Base-by-base conservation (phyloP, 2,329 filamentous ascomycete genomes). In the Fusarium pseudonygamai region DNA sequence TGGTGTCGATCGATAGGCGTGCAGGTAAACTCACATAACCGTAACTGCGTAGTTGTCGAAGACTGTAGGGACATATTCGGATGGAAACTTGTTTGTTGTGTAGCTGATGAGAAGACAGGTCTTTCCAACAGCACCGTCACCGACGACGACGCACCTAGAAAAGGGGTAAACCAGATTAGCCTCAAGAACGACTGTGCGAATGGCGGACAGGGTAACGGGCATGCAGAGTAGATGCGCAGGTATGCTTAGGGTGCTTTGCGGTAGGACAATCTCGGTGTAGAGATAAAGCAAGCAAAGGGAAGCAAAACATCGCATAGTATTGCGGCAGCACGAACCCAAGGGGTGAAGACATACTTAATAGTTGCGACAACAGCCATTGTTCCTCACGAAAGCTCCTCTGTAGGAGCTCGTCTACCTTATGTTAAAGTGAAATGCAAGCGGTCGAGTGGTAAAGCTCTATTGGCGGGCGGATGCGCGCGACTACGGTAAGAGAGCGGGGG, bases 31-130 rank as follows among this genome's bases (percentile, higher is more conserved):
- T 92, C 89, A 98, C 96, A 99, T 99, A 78, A 99, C 96, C 76
- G 96, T 99, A 83, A 99, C 96, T 66, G 96, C 96, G 89, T 99
- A 99, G 86, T 99, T 99, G 85, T 99, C 96, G 84, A 99, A 99
- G 74, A 99, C 96, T 36, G 96, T 99, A 59, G 96, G 96, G 67
- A 99, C 96, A 84, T 99, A 99, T 95, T 99, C 96, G 80, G 95
- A 98, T 40, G 96, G 96, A 84, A 99, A 99, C 81, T 98, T 98
- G 89, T 99, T 99, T 75, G 96, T 99, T 75, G 96, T 99, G 86
- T 99, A 99, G 83, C 94, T 97, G 87, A 99, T 99, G 82, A 99
- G 91, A 75, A 99, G 91, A 86, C 96, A 99, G 77, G 96, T 99
- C 89, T 99, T 99, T 84, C 96, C 96, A 78, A 99, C 96, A 76